phyloP scores from a whole-genome alignment of 2,329 filamentous ascomycete species.

The Allantophomopsis lycopodina region DNA sequence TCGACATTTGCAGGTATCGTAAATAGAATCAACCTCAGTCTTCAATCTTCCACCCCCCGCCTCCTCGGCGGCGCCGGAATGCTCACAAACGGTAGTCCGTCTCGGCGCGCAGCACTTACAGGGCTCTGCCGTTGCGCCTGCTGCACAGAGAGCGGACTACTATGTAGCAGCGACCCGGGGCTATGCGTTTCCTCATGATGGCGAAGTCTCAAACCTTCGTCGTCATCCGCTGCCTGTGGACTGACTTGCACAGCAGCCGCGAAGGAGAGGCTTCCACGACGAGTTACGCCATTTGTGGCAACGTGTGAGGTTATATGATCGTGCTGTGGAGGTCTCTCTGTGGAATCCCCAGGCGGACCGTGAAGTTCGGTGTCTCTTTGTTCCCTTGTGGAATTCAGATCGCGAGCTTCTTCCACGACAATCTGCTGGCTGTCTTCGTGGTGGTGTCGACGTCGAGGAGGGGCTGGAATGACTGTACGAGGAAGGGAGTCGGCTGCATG shows the following conservation, averaged over 20 bases:
- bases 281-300: neutral
- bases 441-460: constrained; percentile 40
- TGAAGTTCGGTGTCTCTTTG: neutral
- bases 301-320: too few species aligned
- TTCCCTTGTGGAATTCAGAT: neutral
- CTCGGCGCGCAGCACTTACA: neutral
- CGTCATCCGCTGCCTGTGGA: neutral
- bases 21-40: neutral
- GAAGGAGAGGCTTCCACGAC: neutral
- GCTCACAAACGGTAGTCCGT: neutral
- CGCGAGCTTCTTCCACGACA: constrained; percentile 5
- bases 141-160: neutral
- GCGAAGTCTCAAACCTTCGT: neutral
- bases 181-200: neutral
- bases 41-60: neutral
- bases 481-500: constrained; percentile 41
- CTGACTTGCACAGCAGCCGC: neutral
- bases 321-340: too few species aligned
- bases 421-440: constrained; percentile 40
- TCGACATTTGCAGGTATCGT: too few species aligned
- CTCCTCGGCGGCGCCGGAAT: neutral
- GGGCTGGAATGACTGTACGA: constrained; percentile 46
- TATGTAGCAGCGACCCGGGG: neutral
- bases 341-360: too few species aligned
- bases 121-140: neutral